Evolutionary conservation across 2,329 filamentous ascomycete species (phyloP).

Genomic region (Aspergillus quadricinctus): DNA sequence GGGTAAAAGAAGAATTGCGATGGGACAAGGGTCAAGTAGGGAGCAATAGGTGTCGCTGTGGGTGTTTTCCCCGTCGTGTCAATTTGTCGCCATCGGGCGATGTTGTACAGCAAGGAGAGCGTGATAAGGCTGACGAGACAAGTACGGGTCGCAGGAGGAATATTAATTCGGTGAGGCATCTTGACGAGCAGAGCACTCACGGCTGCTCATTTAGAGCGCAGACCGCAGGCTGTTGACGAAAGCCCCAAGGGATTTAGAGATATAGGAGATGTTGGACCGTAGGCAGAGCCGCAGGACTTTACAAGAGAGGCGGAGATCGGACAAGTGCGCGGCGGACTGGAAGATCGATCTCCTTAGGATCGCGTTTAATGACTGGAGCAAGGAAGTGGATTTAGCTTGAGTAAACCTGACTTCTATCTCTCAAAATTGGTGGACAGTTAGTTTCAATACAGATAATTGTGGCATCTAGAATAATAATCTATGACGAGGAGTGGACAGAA

Average conservation of each 20-base stretch:
- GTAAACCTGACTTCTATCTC: not conserved
- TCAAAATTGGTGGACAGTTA: not conserved
- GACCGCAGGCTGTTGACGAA: constrained; percentile 18
- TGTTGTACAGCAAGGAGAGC: constrained; percentile 75
- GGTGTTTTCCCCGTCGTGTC: constrained; percentile 53
- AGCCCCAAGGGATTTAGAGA: constrained; percentile 8
- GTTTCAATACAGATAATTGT: not conserved
- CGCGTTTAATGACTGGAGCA: not conserved
- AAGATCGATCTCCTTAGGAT: constrained; percentile 1
- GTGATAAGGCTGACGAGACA: constrained; percentile 69
- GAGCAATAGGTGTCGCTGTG: constrained; percentile 59
- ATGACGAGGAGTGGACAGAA: not conserved
- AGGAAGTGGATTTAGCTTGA: not conserved
- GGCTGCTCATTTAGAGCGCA: constrained; percentile 15
- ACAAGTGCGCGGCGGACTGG: not conserved
- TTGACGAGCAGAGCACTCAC: constrained; percentile 31
- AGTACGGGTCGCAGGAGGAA: constrained; percentile 84
- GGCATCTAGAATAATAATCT: not conserved
- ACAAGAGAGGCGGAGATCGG: constrained; percentile 3
- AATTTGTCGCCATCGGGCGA: constrained; percentile 58
- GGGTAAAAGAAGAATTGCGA: constrained; percentile 80
- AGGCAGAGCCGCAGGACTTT: not conserved
- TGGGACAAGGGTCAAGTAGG: constrained; percentile 84
- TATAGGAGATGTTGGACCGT: constrained; percentile 1
- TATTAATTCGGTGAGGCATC: constrained; percentile 80